Base-by-base conservation (phyloP, 2,329 filamentous ascomycete genomes). In the Chrysoporthe deuterocubensis region DNA sequence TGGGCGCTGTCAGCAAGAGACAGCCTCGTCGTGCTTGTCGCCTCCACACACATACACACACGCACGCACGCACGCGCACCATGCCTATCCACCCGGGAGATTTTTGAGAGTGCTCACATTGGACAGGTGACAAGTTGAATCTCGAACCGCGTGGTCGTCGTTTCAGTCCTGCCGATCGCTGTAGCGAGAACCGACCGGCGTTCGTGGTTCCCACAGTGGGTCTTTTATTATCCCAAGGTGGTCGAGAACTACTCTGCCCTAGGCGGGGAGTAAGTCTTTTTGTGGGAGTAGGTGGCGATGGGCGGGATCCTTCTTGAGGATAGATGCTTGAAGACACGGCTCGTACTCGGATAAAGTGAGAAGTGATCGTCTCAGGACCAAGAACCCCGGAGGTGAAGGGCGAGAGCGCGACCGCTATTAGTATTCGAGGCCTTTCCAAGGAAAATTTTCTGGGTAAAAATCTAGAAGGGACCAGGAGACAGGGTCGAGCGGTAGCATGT, bases 1-100 rank as follows among this genome's bases (percentile, higher is more conserved):
- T 16, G 16, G 18, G 14, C 48, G 1, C 54, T 34, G 62, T 64
- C 62, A 64, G 62, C 40, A 63, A 54, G 9, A 52, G 50, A 54
- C 4, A 54, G 50, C 26, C 50, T 54, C 32, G 5, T 4, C 32
- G 26, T 54, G 50, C 50, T 54, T 18, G 26, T 54, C 32, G 7
- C 11, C 16, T 54, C 14, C 11, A 13, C 48, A 52, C 48, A 26
- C n/a, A 21, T 50, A 4, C 21, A 52, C 26, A 26, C 1, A 32
- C 48, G 11, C 48, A 13, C 26, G 26, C 21, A 26, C 48, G 26
- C 7, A 26, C 48, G 26, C 26, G 26, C 48, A 21, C 48, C 48
- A 52, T 11, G 9, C 48, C 21, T 14, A 26, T 26, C 26, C 8
- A 11, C 21, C 21, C 16, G 21, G 11, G 50, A 26, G 26, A 5